phyloP scores from a whole-genome alignment of 768 basidiomycete species.

The Boletus sensibilis region DNA sequence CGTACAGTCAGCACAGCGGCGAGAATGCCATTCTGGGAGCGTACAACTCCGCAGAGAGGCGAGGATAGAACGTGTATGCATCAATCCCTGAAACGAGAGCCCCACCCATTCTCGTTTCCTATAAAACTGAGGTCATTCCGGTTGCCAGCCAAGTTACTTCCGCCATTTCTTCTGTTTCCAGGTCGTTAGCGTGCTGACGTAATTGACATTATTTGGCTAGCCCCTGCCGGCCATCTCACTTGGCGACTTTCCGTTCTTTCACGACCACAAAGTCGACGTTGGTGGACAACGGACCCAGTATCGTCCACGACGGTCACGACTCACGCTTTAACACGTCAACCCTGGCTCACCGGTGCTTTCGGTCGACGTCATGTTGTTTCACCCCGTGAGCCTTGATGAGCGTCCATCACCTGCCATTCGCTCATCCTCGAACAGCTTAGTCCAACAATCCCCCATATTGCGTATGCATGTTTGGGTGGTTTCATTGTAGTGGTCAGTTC shows the following conservation, averaged over 20 bases:
- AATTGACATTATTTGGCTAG: slow-evolving; percentile 8
- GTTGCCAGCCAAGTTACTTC: background rate
- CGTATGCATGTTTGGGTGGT: slow-evolving; percentile 75
- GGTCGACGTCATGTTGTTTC: slow-evolving; percentile 44
- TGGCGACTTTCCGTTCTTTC: background rate
- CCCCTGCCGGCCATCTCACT: slow-evolving; percentile 6
- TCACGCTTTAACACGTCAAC: background rate
- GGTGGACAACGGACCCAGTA: background rate
- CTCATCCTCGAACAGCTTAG: slow-evolving; percentile 30
- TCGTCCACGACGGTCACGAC: slow-evolving; percentile 6
- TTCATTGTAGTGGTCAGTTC: slow-evolving; percentile 72
- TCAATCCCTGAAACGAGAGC: background rate
- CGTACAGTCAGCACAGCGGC: background rate
- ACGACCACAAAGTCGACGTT: slow-evolving; percentile 3
- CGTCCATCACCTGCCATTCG: background rate
- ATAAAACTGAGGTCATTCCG: slow-evolving; percentile 2
- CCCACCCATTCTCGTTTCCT: background rate
- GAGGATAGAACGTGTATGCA: slow-evolving; percentile 13
- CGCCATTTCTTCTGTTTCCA: no score
- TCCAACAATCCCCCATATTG: slow-evolving; percentile 68
- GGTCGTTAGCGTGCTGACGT: slow-evolving; percentile 23
- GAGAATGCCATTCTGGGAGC: background rate
- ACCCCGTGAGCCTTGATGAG: slow-evolving; percentile 41
- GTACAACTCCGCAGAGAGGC: slow-evolving; percentile 15
- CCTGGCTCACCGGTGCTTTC: background rate